Percentiles rank a stretch among this genome's conserved stretches.
Evolutionary conservation across 2,329 filamentous ascomycete genomes (phyloP).

Genomic region (Pseudocercospora ulei): DNA sequence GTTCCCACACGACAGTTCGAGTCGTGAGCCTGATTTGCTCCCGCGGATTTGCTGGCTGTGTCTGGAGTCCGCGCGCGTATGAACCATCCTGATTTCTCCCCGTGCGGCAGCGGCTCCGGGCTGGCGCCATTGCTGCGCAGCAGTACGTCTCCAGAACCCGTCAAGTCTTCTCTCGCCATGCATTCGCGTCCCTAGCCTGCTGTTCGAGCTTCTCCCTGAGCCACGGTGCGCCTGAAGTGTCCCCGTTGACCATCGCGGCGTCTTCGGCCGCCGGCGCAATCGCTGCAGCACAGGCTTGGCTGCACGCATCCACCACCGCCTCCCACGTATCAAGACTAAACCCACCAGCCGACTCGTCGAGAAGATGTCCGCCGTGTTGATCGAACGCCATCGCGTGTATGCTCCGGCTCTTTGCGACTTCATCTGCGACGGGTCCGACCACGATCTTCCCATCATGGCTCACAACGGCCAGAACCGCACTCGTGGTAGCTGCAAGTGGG

Average conservation of each 20-base stretch:
- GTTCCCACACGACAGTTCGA: too few relatives aligned
- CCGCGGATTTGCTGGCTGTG: too few relatives aligned
- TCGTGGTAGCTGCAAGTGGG: conserved; percentile 64
- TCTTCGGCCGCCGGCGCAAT: conserved; percentile 35
- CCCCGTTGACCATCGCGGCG: conserved; percentile 36
- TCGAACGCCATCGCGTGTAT: conserved; percentile 77
- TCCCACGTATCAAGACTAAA: conserved; percentile 73
- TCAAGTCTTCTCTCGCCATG: conserved; percentile 34
- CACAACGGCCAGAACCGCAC: conserved; percentile 56
- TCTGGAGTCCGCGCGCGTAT: not conserved
- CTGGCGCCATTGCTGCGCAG: too few relatives aligned
- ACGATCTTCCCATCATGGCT: conserved; percentile 33
- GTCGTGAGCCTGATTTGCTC: too few relatives aligned
- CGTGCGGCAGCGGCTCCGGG: too few relatives aligned
- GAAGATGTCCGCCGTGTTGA: conserved; percentile 59
- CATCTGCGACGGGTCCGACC: conserved; percentile 52
- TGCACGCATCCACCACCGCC: conserved; percentile 54
- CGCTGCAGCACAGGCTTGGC: conserved; percentile 51
- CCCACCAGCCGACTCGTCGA: conserved; percentile 70
- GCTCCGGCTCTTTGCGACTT: conserved; percentile 56
- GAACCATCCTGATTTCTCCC: too few relatives aligned
- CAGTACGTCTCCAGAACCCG: too few relatives aligned
- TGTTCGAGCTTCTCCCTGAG: conserved; percentile 36
- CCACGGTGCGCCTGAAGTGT: conserved; percentile 33
- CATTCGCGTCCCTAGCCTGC: conserved; percentile 36